These are phyloP conservation scores for Salix purpurea DNA, from an alignment of 345 rosid genomes.

Conservation along the genomic window DNA sequence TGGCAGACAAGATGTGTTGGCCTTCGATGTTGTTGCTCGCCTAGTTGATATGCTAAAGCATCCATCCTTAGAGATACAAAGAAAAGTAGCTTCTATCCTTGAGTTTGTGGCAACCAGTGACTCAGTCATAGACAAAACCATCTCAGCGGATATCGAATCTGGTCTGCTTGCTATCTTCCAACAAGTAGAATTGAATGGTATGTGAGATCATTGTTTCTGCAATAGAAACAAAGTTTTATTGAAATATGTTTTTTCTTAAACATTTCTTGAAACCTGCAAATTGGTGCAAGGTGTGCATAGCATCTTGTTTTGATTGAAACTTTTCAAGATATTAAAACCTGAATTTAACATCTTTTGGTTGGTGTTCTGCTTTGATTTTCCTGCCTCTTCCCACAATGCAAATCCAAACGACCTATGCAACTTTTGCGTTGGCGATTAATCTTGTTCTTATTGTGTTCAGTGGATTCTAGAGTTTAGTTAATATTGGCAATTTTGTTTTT, in stretches of 20 bases:
- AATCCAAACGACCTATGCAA: too few species aligned
- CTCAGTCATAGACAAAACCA: constrained; percentile 40
- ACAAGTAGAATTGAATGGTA: constrained; percentile 60
- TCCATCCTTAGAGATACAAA: constrained; percentile 50
- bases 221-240: neutral
- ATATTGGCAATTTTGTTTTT: too few species aligned
- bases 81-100: constrained; percentile 64
- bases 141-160: constrained; percentile 46
- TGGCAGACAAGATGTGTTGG: constrained; percentile 47
- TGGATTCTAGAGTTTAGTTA: too few species aligned
- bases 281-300: neutral
- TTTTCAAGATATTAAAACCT: neutral
- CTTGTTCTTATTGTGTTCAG: too few species aligned
- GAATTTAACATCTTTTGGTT: neutral
- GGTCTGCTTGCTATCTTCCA: constrained; percentile 56
- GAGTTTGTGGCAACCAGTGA: constrained; percentile 49
- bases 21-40: constrained; percentile 46
- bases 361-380: neutral
- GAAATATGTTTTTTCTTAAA: neutral
- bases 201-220: neutral
- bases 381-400: neutral
- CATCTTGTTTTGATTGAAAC: neutral
- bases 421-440: too few species aligned
- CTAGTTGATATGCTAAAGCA: constrained; percentile 58
- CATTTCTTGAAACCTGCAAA: neutral